Base-by-base conservation (phyloP, 2,329 filamentous ascomycete species). In the Tolypocladium tropicale region DNA sequence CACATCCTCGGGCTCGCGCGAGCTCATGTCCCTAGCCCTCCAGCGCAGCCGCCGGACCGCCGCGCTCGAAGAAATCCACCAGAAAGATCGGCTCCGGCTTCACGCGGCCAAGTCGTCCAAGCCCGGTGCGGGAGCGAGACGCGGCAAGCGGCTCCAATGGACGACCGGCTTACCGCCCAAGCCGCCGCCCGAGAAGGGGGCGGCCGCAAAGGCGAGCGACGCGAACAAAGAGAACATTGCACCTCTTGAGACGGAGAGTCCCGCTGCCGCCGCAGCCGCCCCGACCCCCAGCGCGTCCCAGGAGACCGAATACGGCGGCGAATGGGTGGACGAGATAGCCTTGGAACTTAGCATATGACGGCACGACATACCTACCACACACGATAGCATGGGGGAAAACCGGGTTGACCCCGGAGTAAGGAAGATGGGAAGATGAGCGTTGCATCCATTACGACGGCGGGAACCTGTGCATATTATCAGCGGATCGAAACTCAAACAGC, bases 221-320 rank as follows among this genome's bases (percentile, higher is more conserved):
- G 18, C 34, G 5, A 61, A 65, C 32, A 67, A 70, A 30, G 66
- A 70, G 33, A 68, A 65, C 30, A 46, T 56, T 0, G 53, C 55
- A 1, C 62, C 59, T 39, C 30, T 58, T 41, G 21, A 12, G n/a
- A 34, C 25, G 30, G 55, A 34, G 16, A 21, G 41, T 52, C 55
- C 4, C 18, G 46, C 10, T 10, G 28, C 28, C 28, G 28, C 46
- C n/a, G n/a, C n/a, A n/a, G n/a, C n/a, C n/a, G n/a, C n/a, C n/a
- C n/a, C n/a, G n/a, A n/a, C n/a, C 10, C 46, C 28, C 1, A 48
- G 56, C 37, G 65, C 62, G 12, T 73, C 71, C 11, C 71, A 73
- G 55, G 71, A 74, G 61, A 65, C 70, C 1, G 69, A 72, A 28
- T 74, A 72, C 21, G 71, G 71, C 6, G 71, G 71, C 3, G 69